Percentiles rank a stretch among this genome's conserved stretches.
These are phyloP conservation scores for Imleria badia DNA, from an alignment of 768 basidiomycete genomes.

Conservation along the genomic window DNA sequence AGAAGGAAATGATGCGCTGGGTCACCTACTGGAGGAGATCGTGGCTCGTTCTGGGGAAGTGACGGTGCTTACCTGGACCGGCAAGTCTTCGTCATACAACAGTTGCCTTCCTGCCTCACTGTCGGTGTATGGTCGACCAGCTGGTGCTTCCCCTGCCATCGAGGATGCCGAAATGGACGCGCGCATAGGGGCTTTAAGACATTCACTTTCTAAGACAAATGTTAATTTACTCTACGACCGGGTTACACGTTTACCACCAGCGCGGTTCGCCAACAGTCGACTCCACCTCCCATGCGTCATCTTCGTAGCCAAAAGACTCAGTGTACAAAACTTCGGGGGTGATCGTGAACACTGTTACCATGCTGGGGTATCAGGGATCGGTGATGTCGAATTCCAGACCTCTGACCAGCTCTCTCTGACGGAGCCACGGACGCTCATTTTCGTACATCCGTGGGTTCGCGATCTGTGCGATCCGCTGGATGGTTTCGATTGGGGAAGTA, in stretches of 20 bases:
- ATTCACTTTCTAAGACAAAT: not conserved
- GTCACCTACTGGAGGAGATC: slow-evolving; percentile 8
- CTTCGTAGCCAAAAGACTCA: not conserved
- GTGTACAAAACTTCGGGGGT: not conserved
- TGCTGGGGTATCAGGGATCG: not conserved
- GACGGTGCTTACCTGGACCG: slow-evolving; percentile 6
- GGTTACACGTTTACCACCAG: not conserved
- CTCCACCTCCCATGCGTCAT: not conserved
- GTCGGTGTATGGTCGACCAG: not conserved
- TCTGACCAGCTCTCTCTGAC: not conserved
- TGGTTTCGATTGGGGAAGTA: not conserved
- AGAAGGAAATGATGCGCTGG: not conserved
- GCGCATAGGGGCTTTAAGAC: not conserved
- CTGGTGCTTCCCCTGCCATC: not conserved
- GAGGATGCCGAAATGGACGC: not conserved
- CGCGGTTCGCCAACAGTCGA: not conserved
- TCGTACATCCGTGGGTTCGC: slow-evolving; percentile 8
- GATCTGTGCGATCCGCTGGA: not conserved
- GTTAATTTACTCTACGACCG: not conserved
- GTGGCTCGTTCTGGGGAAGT: not conserved
- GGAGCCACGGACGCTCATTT: not conserved
- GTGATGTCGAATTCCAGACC: not conserved
- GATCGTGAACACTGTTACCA: not conserved
- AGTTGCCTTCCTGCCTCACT: slow-evolving; percentile 8
- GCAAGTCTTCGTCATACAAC: slow-evolving; percentile 3